These are phyloP conservation scores for Cordyceps cicadae DNA, from an alignment of 2,329 filamentous ascomycete genomes.

Conservation along the genomic window DNA sequence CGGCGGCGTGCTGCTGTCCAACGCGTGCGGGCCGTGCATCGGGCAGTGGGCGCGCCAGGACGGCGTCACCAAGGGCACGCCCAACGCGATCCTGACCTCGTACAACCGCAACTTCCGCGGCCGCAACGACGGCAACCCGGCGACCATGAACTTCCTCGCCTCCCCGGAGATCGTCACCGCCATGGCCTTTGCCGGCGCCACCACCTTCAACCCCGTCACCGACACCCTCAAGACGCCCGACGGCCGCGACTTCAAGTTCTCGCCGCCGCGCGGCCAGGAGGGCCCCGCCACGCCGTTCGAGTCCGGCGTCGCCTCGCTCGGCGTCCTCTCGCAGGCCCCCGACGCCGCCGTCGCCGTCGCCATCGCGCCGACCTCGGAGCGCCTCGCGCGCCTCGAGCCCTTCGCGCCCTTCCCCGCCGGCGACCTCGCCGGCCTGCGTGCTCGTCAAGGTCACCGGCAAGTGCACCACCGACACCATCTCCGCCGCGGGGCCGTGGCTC, in stretches of 20 bases:
- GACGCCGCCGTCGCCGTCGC: conserved; percentile 64
- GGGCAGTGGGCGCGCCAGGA: conserved; percentile 94
- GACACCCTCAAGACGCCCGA: conserved; percentile 74
- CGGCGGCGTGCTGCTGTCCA: conserved; percentile 83
- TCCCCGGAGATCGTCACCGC: conserved; percentile 95
- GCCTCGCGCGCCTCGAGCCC: conserved; percentile 83
- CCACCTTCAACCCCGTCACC: conserved; percentile 92
- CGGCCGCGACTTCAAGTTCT: conserved; percentile 77
- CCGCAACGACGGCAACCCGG: conserved; percentile 91
- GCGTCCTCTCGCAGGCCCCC: conserved; percentile 62
- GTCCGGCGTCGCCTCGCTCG: conserved; percentile 64
- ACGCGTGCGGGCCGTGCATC: conserved; percentile 90
- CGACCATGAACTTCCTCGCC: conserved; percentile 97
- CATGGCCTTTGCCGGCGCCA: conserved; percentile 85
- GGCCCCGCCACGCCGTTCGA: conserved; percentile 61
- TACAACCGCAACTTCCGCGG: conserved; percentile 99
- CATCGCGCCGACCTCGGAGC: conserved; percentile 79
- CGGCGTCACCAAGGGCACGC: conserved; percentile 70
- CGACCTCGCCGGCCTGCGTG: conserved; percentile 70
- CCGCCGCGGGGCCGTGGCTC: conserved; percentile 90
- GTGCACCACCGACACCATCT: conserved; percentile 98
- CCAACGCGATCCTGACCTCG: conserved; percentile 90
- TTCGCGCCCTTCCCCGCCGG: conserved; percentile 72
- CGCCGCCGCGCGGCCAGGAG: conserved; percentile 64
- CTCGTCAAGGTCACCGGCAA: conserved; percentile 96